These are phyloP conservation scores for Beauveria sp. DNA, from an alignment of 2,329 filamentous ascomycete species.

Conservation along the genomic window DNA sequence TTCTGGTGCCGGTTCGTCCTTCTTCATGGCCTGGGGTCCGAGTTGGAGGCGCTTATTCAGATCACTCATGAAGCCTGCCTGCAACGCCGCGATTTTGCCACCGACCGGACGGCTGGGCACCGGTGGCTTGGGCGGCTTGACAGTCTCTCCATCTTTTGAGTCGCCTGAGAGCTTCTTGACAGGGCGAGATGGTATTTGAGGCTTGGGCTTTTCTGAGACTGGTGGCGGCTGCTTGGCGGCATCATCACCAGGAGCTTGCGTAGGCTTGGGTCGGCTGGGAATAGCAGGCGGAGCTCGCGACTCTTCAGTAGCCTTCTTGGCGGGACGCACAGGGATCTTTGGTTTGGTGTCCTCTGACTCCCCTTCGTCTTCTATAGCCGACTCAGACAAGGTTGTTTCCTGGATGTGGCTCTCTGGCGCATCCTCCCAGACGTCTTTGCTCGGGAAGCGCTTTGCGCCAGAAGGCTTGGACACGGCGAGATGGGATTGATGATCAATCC, in stretches of 20 bases:
- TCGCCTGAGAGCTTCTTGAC: constrained; percentile 40
- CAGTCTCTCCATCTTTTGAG: constrained; percentile 33
- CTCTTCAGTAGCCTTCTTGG: constrained; percentile 33
- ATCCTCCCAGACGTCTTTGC: constrained; percentile 92
- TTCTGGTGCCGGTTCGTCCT: constrained; percentile 55
- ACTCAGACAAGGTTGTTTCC: constrained; percentile 59
- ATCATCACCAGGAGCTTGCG: constrained; percentile 31
- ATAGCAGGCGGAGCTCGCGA: constrained; percentile 31
- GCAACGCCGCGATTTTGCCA: constrained; percentile 82
- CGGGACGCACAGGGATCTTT: constrained; percentile 23
- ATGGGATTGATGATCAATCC: constrained; percentile 40
- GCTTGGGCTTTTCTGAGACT: constrained; percentile 49
- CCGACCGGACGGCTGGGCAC: constrained; percentile 68
- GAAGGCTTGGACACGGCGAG: constrained; percentile 45
- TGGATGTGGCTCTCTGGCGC: constrained; percentile 75
- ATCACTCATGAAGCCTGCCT: constrained; percentile 88
- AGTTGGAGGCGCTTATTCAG: constrained; percentile 82
- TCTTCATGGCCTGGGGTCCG: constrained; percentile 74
- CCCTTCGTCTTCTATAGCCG: constrained; percentile 20
- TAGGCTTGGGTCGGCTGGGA: constrained; percentile 48
- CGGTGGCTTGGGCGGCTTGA: constrained; percentile 62
- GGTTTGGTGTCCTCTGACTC: constrained; percentile 20
- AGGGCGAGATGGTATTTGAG: constrained; percentile 53
- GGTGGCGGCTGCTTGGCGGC: constrained; percentile 29
- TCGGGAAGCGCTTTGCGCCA: constrained; percentile 70